Evolutionary conservation across 495 filamentous ascomycete species (phyloP).

Genomic region (Podospora sp.): DNA sequence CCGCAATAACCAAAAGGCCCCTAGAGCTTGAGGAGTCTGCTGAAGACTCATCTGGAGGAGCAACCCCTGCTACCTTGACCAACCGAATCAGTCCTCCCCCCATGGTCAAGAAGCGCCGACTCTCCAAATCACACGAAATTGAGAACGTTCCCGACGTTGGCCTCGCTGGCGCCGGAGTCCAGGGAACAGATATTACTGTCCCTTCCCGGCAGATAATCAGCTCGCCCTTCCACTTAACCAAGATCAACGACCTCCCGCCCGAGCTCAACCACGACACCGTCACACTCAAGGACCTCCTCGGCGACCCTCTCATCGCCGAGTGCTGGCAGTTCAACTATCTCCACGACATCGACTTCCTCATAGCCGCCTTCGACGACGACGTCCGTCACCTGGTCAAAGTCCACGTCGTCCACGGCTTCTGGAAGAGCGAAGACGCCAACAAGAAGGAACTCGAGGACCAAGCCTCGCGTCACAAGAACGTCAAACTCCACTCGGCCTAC

Average conservation of each 20-base stretch:
- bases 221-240: constrained; percentile 77
- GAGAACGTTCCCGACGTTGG: not conserved
- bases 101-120: constrained; percentile 36
- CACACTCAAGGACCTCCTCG: constrained; percentile 70
- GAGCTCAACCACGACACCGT: constrained; percentile 68
- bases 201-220: constrained; percentile 18
- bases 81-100: constrained; percentile 49
- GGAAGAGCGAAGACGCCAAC: constrained; percentile 72
- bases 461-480: constrained; percentile 64
- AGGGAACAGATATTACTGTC: not conserved
- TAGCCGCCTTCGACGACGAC: constrained; percentile 68
- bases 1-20: not conserved
- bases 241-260: constrained; percentile 64
- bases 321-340: constrained; percentile 92
- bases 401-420: constrained; percentile 84
- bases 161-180: not conserved
- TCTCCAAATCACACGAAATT: constrained; percentile 1
- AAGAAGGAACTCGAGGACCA: constrained; percentile 61
- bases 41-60: not conserved
- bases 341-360: constrained; percentile 75
- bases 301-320: constrained; percentile 79
- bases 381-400: constrained; percentile 64
- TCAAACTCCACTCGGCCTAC: constrained; percentile 71
- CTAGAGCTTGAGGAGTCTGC: not conserved
- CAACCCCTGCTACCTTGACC: constrained; percentile 35